phyloP scores from a whole-genome alignment of 1,139 yeast genomes.

The Blastobotrys apis region DNA sequence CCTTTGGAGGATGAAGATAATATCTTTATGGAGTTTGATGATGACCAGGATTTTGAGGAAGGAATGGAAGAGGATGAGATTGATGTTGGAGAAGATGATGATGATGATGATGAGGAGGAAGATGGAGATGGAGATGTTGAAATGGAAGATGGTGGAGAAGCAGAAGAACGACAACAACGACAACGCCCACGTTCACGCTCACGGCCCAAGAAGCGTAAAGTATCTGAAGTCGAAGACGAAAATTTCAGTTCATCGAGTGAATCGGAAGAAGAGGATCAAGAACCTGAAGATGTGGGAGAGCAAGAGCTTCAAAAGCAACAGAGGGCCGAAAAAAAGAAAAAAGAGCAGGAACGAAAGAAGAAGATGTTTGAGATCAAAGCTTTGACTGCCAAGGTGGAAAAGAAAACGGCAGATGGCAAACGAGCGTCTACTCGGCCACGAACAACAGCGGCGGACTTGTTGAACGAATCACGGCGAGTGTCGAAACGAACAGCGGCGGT shows the following conservation, averaged over 20 bases:
- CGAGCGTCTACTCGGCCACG: constrained; percentile 19
- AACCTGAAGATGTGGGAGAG: constrained; percentile 38
- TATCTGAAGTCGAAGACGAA: constrained; percentile 25
- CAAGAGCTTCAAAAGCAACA: constrained; percentile 29
- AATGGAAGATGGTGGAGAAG: too few species aligned
- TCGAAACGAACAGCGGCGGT: constrained; percentile 78
- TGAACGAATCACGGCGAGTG: constrained; percentile 63
- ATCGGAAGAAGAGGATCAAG: constrained; percentile 28
- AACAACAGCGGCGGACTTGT: constrained; percentile 38
- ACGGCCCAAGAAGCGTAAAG: constrained; percentile 8
- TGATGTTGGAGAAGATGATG: constrained; percentile 22
- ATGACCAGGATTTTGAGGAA: constrained; percentile 68
- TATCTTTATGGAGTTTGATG: constrained; percentile 79
- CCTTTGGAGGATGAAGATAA: constrained; percentile 52
- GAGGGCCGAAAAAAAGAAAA: constrained; percentile 27
- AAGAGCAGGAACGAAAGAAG: constrained; percentile 24
- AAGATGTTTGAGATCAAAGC: constrained; percentile 27
- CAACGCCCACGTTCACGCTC: constrained; percentile 15
- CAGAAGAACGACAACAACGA: constrained; percentile 23
- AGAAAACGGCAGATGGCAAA: constrained; percentile 8
- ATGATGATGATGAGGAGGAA: constrained; percentile 20
- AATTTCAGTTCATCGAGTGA: constrained; percentile 29
- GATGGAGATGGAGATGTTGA: too few species aligned
- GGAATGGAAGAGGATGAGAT: constrained; percentile 23
- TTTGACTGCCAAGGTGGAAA: constrained; percentile 8